phyloP scores from a whole-genome alignment of 495 filamentous ascomycete genomes.

The Xeromyces bisporus region DNA sequence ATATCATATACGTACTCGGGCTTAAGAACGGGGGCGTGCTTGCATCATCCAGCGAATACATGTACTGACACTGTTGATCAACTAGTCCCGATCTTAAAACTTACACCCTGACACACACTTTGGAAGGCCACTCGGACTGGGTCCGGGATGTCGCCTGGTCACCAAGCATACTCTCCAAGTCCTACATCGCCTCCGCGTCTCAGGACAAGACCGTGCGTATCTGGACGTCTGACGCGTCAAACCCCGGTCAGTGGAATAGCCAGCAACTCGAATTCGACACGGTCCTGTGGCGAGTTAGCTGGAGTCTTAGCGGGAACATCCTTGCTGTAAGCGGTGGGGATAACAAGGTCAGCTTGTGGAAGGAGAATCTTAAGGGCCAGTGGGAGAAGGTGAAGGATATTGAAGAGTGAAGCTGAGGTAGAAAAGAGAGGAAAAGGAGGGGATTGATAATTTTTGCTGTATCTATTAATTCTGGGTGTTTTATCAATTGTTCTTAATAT shows the following conservation, averaged over 20 bases:
- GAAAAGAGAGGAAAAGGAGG: too few relatives aligned
- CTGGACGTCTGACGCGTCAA: slow-evolving; percentile 64
- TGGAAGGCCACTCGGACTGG: slow-evolving; percentile 82
- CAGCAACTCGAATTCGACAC: slow-evolving; percentile 74
- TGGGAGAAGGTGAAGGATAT: slow-evolving; percentile 96
- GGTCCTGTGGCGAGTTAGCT: slow-evolving; percentile 90
- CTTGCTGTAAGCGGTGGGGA: slow-evolving; percentile 85
- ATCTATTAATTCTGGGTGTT: too few relatives aligned
- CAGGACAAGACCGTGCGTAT: slow-evolving; percentile 95
- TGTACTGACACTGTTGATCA: too few relatives aligned
- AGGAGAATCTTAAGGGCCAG: slow-evolving; percentile 43
- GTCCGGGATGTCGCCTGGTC: slow-evolving; percentile 96
- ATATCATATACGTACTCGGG: background rate
- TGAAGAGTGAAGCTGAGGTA: slow-evolving; percentile 78
- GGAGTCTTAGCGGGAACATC: slow-evolving; percentile 95
- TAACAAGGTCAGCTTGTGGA: slow-evolving; percentile 73
- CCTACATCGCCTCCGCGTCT: slow-evolving; percentile 85
- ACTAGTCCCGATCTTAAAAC: slow-evolving; percentile 33
- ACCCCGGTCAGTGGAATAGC: slow-evolving; percentile 54
- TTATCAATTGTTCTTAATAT: too few relatives aligned
- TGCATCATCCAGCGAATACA: too few relatives aligned
- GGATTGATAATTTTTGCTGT: too few relatives aligned
- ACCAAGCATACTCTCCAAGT: slow-evolving; percentile 81
- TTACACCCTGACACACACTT: slow-evolving; percentile 39
- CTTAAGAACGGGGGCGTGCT: too few relatives aligned